Conservation (phyloP, 2,329 filamentous ascomycete species). For the Verticillium klebahnii region DNA sequence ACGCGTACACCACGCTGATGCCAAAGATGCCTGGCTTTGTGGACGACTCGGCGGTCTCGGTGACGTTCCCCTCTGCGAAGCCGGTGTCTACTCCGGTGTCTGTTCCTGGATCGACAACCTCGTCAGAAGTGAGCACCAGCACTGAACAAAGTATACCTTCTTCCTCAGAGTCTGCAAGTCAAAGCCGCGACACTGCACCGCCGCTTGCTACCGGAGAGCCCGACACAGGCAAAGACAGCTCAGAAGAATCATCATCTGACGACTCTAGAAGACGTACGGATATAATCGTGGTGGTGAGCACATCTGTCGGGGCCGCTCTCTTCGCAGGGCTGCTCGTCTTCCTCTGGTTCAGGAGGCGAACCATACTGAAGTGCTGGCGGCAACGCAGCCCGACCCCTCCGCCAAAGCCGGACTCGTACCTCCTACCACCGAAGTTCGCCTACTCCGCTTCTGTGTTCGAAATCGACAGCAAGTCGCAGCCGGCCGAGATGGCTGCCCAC, state of each 20-base stretch:
- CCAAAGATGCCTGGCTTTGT: not conserved
- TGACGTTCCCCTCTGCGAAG: not conserved
- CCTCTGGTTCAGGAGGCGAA: not conserved
- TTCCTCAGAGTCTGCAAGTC: not conserved
- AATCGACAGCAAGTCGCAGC: not conserved
- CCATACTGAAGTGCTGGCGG: not conserved
- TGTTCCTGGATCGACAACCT: not conserved
- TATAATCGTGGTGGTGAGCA: not conserved
- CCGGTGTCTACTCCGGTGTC: not conserved
- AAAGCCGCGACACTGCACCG: not conserved
- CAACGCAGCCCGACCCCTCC: not conserved
- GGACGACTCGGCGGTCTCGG: not conserved
- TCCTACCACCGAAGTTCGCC: not conserved
- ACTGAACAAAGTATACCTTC: not conserved
- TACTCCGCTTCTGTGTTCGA: not conserved
- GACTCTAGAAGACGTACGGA: no score
- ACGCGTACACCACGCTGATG: not conserved
- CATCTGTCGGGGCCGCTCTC: not conserved
- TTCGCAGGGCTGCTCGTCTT: not conserved
- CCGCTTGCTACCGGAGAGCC: no score
- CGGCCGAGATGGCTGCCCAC: not conserved
- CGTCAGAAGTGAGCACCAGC: not conserved
- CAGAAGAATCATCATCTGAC: no score
- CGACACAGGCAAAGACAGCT: no score
- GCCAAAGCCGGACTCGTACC: not conserved